Conservation (phyloP, 495 filamentous ascomycete species). For the Thermothielavioides terrestris region DNA sequence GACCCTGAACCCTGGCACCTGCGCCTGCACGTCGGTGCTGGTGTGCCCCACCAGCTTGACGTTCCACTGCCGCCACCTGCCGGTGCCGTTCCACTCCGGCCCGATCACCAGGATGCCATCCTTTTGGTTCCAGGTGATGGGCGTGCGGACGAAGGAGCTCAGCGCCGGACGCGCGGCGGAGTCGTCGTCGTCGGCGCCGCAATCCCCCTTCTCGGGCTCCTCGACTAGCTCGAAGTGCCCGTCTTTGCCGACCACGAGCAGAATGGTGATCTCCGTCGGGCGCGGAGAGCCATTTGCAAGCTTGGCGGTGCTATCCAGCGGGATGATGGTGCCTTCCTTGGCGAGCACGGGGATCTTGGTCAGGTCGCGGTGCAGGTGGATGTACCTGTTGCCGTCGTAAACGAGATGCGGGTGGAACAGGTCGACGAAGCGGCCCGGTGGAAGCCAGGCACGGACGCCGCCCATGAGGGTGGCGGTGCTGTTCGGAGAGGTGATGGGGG, state of each 20-base stretch:
- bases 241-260: slow-evolving; percentile 47
- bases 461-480: slow-evolving; percentile 31
- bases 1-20: slow-evolving; percentile 2
- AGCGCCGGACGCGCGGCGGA: slow-evolving; percentile 5
- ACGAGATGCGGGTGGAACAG: slow-evolving; percentile 40
- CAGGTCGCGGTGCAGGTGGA: slow-evolving; percentile 38
- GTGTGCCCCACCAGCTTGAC: slow-evolving; percentile 18
- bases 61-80: slow-evolving; percentile 14
- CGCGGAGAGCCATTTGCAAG: slow-evolving; percentile 36
- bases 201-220: slow-evolving; percentile 27
- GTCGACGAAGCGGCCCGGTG: slow-evolving; percentile 41
- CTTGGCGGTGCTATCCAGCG: slow-evolving; percentile 32
- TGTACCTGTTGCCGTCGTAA: slow-evolving; percentile 43
- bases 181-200: no score
- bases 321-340: slow-evolving; percentile 46
- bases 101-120: slow-evolving; percentile 19
- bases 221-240: slow-evolving; percentile 33
- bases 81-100: slow-evolving; percentile 13
- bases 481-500: slow-evolving; percentile 42
- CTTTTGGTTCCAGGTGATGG: slow-evolving; percentile 23
- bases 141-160: slow-evolving; percentile 17
- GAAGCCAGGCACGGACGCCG: slow-evolving; percentile 43
- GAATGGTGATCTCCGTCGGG: slow-evolving; percentile 34
- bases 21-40: background rate
- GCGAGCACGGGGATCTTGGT: slow-evolving; percentile 42